Evolutionary conservation across 2,329 filamentous ascomycete species (phyloP).

Genomic region (Tolypocladium paradoxum): DNA sequence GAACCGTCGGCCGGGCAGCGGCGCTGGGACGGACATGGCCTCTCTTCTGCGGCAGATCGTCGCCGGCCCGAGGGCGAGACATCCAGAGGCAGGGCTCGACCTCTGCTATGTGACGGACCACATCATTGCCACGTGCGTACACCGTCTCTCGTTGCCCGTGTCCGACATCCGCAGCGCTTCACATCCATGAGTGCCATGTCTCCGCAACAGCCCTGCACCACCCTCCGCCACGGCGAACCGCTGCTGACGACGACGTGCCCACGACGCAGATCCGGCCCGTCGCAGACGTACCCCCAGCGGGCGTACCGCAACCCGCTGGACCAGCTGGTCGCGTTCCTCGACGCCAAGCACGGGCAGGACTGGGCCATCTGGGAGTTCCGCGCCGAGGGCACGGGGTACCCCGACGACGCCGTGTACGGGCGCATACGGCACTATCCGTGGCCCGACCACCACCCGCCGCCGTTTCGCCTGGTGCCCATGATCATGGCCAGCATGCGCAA

Average conservation of each 20-base stretch:
- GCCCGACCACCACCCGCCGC: slow-evolving; percentile 94
- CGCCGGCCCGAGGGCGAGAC: slow-evolving; percentile 71
- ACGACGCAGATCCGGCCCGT: slow-evolving; percentile 67
- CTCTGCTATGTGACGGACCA: slow-evolving; percentile 90
- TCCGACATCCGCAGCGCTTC: not conserved
- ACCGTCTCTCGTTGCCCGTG: not conserved
- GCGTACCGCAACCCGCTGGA: slow-evolving; percentile 92
- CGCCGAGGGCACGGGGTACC: slow-evolving; percentile 91
- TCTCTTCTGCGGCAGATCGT: slow-evolving; percentile 84
- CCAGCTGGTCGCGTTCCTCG: slow-evolving; percentile 76
- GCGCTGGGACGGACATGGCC: slow-evolving; percentile 38
- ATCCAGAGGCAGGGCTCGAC: slow-evolving; percentile 81
- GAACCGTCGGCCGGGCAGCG: not conserved
- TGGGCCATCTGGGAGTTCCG: slow-evolving; percentile 99
- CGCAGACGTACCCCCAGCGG: slow-evolving; percentile 77
- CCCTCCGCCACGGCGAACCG: not conserved
- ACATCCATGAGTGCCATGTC: not conserved
- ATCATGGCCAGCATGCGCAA: slow-evolving; percentile 90
- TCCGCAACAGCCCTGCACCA: no score
- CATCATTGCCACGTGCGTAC: slow-evolving; percentile 49
- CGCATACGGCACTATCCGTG: slow-evolving; percentile 87
- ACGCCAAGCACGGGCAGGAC: slow-evolving; percentile 67
- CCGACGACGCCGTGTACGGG: slow-evolving; percentile 76
- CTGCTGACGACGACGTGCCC: slow-evolving; percentile 3
- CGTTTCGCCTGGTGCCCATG: slow-evolving; percentile 77